phyloP scores from a whole-genome alignment of 768 basidiomycete species.

The Coprinellus micaceus region DNA sequence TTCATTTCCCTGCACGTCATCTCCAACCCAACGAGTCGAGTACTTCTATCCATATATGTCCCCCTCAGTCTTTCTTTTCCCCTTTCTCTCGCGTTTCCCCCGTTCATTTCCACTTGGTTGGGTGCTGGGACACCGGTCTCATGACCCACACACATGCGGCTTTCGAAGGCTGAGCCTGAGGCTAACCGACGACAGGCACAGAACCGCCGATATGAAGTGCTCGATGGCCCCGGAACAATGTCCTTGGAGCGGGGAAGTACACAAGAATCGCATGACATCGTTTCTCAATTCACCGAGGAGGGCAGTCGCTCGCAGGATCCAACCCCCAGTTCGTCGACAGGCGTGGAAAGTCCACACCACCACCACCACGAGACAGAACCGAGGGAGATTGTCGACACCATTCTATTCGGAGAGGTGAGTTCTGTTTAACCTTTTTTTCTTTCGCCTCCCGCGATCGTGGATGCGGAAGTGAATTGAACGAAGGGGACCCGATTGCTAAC shows the following conservation, averaged over 20 bases:
- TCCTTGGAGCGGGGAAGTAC: background rate
- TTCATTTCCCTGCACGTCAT: too few relatives aligned
- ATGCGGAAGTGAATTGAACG: too few relatives aligned
- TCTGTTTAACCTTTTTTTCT: background rate
- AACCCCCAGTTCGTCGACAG: too few relatives aligned
- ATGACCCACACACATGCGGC: background rate
- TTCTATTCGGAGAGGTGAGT: slow-evolving; percentile 42
- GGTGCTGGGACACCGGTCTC: too few relatives aligned
- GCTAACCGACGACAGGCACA: slow-evolving; percentile 7
- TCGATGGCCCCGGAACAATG: background rate
- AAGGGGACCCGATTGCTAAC: background rate
- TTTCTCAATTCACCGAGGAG: slow-evolving; percentile 10
- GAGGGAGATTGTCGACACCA: slow-evolving; percentile 26
- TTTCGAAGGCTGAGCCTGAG: background rate
- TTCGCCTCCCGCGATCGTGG: too few relatives aligned
- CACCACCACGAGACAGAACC: too few relatives aligned
- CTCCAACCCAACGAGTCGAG: too few relatives aligned
- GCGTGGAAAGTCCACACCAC: too few relatives aligned
- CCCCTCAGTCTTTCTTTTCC: background rate
- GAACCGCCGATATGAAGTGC: slow-evolving; percentile 24
- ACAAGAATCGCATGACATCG: too few relatives aligned
- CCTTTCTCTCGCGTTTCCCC: background rate
- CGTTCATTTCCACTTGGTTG: background rate
- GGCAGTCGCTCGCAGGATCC: background rate
- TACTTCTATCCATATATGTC: background rate